Percentiles rank a stretch among this genome's conserved stretches.
phyloP scores from a whole-genome alignment of 805 yeast genomes.

The Sporopachydermia lactativora region DNA sequence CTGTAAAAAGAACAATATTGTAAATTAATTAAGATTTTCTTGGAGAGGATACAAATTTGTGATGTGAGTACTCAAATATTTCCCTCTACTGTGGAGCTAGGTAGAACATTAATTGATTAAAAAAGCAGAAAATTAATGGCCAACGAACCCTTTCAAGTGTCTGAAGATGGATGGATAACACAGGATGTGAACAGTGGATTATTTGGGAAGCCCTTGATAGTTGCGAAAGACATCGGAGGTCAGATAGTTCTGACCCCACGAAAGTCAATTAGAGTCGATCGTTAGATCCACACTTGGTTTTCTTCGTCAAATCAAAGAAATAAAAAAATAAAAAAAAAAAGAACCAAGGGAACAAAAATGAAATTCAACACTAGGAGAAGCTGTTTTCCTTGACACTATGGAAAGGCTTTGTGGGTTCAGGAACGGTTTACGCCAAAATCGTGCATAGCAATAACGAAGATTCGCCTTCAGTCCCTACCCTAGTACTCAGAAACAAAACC shows the following conservation, averaged over 20 bases:
- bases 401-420: conserved; percentile 1
- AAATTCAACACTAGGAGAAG: not conserved
- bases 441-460: conserved; percentile 1
- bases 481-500: conserved; percentile 1
- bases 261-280: conserved; percentile 1
- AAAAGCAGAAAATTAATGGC: conserved; percentile 1
- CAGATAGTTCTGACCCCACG: conserved; percentile 1
- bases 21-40: conserved; percentile 1
- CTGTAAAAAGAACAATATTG: not conserved
- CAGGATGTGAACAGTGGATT: conserved; percentile 1
- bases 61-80: not conserved
- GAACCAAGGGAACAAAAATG: not conserved
- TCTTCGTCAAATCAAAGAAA: not conserved
- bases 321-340: not conserved
- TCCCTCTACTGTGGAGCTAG: conserved; percentile 1
- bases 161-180: conserved; percentile 1
- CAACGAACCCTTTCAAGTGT: conserved; percentile 1
- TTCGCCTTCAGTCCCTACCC: not conserved
- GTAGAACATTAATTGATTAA: not conserved
- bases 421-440: conserved; percentile 1
- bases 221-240: conserved; percentile 1
- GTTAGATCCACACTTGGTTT: conserved; percentile 1
- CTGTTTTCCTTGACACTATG: conserved; percentile 1
- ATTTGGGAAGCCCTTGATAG: conserved; percentile 1
- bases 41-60: conserved; percentile 1